These are phyloP conservation scores for Ilex asprella DNA, from an alignment of 257 asterid species.

Conservation along the genomic window DNA sequence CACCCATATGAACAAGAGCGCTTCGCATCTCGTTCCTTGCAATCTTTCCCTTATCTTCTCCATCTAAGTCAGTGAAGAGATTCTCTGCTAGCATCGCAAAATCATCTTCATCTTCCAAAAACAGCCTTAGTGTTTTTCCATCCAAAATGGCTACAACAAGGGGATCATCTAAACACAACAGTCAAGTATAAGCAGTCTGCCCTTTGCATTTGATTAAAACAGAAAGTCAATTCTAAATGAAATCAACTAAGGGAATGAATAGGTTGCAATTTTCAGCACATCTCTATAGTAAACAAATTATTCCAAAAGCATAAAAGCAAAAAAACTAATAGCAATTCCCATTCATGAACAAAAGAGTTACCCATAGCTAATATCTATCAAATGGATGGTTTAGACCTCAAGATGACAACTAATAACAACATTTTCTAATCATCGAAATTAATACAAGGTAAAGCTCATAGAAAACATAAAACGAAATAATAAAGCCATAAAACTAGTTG, in stretches of 20 bases:
- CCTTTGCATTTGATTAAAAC: constrained; percentile 5
- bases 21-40: constrained; percentile 37
- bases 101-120: constrained; percentile 66
- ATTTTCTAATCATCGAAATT: too few species aligned
- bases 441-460: too few species aligned
- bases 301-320: too few species aligned
- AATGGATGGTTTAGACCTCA: too few species aligned
- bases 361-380: too few species aligned
- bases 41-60: constrained; percentile 49
- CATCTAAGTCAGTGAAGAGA: constrained; percentile 56
- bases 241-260: neutral
- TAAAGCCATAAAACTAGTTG: too few species aligned
- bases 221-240: neutral
- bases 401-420: too few species aligned
- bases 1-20: constrained; percentile 48
- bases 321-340: too few species aligned
- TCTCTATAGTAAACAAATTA: too few species aligned
- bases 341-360: too few species aligned
- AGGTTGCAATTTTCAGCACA: neutral
- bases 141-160: constrained; percentile 42
- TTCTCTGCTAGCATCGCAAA: constrained; percentile 62
- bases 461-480: too few species aligned
- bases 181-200: constrained; percentile 5
- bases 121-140: constrained; percentile 30
- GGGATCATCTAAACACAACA: constrained; percentile 39